Conservation (phyloP, 495 filamentous ascomycete genomes). For the Hypoxylon perforatum region DNA sequence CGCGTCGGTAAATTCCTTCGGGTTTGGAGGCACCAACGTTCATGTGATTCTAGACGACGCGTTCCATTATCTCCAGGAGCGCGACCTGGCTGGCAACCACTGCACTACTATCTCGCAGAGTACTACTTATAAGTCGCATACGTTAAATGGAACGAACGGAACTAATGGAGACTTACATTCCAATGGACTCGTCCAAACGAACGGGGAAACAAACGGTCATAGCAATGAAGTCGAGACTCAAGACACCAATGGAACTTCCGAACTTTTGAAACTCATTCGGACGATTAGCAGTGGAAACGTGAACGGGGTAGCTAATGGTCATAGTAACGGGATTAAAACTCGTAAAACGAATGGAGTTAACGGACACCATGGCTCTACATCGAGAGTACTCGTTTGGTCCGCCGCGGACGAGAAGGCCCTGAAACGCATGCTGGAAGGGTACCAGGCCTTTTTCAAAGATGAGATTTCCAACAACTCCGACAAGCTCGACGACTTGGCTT, state of each 20-base stretch:
- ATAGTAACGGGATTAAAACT: slow-evolving; percentile 3
- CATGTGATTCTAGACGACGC: slow-evolving; percentile 66
- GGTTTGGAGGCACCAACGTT: slow-evolving; percentile 69
- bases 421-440: slow-evolving; percentile 29
- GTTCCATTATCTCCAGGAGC: slow-evolving; percentile 31
- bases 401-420: slow-evolving; percentile 45
- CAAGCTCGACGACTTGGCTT: slow-evolving; percentile 39
- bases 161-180: background rate
- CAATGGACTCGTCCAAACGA: slow-evolving; percentile 12
- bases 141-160: slow-evolving; percentile 12
- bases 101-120: slow-evolving; percentile 20
- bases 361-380: background rate
- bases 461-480: background rate
- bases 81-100: slow-evolving; percentile 37
- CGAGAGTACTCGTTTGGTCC: slow-evolving; percentile 43
- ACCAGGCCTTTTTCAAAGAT: slow-evolving; percentile 23
- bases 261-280: too few species aligned
- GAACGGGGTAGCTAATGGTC: slow-evolving; percentile 27
- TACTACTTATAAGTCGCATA: background rate
- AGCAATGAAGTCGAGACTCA: slow-evolving; percentile 1
- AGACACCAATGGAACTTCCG: background rate
- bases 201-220: slow-evolving; percentile 29
- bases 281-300: too few species aligned
- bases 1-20: slow-evolving; percentile 66
- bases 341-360: background rate